phyloP scores from a whole-genome alignment of 306 rosid genomes.

The Carpinus fangiana region DNA sequence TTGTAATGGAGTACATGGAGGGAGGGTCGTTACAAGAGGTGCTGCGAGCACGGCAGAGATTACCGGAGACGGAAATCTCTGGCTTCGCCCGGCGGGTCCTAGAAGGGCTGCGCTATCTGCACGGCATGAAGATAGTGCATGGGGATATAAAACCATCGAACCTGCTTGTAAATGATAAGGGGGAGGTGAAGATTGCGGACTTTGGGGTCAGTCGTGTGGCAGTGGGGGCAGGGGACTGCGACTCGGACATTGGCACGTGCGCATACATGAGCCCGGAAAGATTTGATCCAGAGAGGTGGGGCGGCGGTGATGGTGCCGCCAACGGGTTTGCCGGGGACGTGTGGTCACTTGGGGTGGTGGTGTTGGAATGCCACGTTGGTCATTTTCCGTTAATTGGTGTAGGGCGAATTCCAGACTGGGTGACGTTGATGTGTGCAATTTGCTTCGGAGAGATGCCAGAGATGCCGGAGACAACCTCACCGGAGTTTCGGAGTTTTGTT shows the following conservation, averaged over 20 bases:
- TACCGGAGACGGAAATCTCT: slow-evolving; percentile 47
- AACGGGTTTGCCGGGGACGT: slow-evolving; percentile 62
- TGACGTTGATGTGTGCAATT: slow-evolving; percentile 57
- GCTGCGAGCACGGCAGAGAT: slow-evolving; percentile 28
- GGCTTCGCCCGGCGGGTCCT: slow-evolving; percentile 42
- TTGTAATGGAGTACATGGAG: slow-evolving; percentile 67
- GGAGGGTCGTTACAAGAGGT: slow-evolving; percentile 60
- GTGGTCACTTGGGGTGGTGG: slow-evolving; percentile 65
- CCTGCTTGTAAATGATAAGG: slow-evolving; percentile 46
- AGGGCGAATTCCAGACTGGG: slow-evolving; percentile 60
- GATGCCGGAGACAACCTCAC: slow-evolving; percentile 51
- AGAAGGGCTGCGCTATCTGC: slow-evolving; percentile 55
- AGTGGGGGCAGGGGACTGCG: slow-evolving; percentile 6
- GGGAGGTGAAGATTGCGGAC: slow-evolving; percentile 73
- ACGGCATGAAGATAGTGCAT: slow-evolving; percentile 59
- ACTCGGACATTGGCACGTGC: slow-evolving; percentile 45
- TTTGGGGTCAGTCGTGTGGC: slow-evolving; percentile 61
- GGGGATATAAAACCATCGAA: slow-evolving; percentile 77
- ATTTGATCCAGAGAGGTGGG: slow-evolving; percentile 62
- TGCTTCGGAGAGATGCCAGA: slow-evolving; percentile 53
- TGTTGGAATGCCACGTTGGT: slow-evolving; percentile 55
- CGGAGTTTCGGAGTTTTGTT: slow-evolving; percentile 47
- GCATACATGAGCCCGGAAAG: slow-evolving; percentile 81
- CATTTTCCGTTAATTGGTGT: slow-evolving; percentile 49
- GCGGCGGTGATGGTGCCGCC: slow-evolving; percentile 36